Evolutionary conservation across 345 rosid genomes (phyloP).

Genomic region (Combretum micranthum): DNA sequence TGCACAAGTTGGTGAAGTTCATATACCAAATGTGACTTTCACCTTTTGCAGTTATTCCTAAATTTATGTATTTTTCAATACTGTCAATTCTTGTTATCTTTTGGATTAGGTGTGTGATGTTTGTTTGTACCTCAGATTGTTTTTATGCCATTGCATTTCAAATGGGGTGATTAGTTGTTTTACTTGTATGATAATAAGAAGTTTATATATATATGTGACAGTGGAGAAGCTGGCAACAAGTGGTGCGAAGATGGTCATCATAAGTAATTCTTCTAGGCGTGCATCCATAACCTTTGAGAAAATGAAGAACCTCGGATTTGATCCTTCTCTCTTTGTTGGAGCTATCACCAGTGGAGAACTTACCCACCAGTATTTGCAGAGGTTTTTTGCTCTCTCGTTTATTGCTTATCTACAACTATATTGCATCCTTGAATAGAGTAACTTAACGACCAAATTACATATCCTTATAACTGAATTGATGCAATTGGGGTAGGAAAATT

Average conservation of each 20-base stretch:
- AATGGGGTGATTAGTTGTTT: constrained; percentile 3
- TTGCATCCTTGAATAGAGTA: not conserved
- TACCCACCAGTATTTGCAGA: constrained; percentile 69
- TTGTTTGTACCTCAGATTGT: no score
- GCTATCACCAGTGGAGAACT: constrained; percentile 90
- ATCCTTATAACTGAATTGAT: no score
- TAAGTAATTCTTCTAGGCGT: constrained; percentile 91
- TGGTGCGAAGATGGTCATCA: constrained; percentile 80
- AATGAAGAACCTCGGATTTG: constrained; percentile 81
- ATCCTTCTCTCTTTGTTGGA: constrained; percentile 82
- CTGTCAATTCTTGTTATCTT: not conserved
- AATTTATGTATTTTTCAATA: not conserved
- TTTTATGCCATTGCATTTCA: not conserved
- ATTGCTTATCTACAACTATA: not conserved
- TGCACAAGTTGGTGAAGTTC: no score
- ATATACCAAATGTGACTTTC: no score
- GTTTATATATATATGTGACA: constrained; percentile 28
- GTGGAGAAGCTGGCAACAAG: constrained; percentile 62
- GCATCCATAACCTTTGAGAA: constrained; percentile 73
- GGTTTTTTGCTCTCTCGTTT: constrained; percentile 24
- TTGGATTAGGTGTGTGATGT: not conserved
- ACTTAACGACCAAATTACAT: not conserved
- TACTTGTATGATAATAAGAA: constrained; percentile 7
- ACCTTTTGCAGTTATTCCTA: no score
- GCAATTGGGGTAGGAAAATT: no score